Base-by-base conservation (phyloP, 2,329 filamentous ascomycete genomes). In the Talaromyces sp. region DNA sequence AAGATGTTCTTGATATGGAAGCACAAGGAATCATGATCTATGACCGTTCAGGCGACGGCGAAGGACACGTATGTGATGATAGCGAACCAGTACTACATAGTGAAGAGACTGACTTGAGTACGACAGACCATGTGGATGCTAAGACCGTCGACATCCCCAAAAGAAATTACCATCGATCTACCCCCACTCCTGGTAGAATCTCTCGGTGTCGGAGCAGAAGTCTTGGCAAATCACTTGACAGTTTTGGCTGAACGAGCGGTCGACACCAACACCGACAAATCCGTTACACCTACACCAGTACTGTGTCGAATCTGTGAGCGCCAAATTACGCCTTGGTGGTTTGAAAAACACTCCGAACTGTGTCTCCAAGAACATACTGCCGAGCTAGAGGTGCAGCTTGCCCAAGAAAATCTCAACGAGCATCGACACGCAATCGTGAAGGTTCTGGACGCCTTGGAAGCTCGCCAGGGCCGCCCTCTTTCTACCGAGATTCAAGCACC, bases 21-120 rank as follows among this genome's bases (percentile, higher is more conserved):
- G 96, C 91, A 6, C 95, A 99, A 77, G 95, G 95, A 23, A 99
- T 99, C 72, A 96, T 98, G 89, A 92, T 98, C 6, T 98, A 96
- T 74, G 93, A 98, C 75, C 87, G 90, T 65, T 85, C 89, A 12
- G 91, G 92, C 40, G 92, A 92, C 58, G 89, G 88, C 62, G 91
- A 95, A 74, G 95, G 91, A 71, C 93, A 98, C 82, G 92, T 96
- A 84, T 82, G 90, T 84, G 61, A 62, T 58, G 9, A 2, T 16
- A 16, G 7, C 2, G 6, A 28, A 25, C 12, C 12, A 25, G 25
- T 16, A 18, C 39, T 59, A 52, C 56, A 18, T 33, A 46, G 18
- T n/a, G n/a, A n/a, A 14, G 14, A 25, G 5, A 37, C 44, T 65
- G 69, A 67, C 72, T 77, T 63, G 65, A 54, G 48, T 9, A 5